A percentile compares a stretch with the other conserved stretches of the same genome.
These are phyloP conservation scores for Colletotrichum euphorbiae DNA, from an alignment of 2,329 filamentous ascomycete species.

Conservation along the genomic window DNA sequence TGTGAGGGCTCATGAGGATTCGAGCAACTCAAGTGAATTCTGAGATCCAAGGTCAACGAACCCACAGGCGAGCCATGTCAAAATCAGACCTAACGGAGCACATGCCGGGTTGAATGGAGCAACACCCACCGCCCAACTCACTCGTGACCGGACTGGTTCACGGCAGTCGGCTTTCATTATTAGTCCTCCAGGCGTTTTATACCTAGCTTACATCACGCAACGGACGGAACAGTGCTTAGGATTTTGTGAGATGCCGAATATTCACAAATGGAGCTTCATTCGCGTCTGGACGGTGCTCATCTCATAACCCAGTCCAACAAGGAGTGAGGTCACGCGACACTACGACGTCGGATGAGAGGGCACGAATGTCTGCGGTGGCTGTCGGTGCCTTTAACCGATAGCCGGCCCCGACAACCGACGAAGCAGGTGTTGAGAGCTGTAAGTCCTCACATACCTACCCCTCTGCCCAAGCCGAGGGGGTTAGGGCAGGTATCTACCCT, in stretches of 20 bases:
- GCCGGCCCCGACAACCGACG: background rate
- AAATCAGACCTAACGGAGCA: background rate
- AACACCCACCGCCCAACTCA: conserved; percentile 6
- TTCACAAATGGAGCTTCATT: too few species aligned
- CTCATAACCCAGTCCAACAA: background rate
- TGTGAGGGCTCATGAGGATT: too few species aligned
- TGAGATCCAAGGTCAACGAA: background rate
- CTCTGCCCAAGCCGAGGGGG: too few species aligned
- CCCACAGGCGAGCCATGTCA: conserved; percentile 16
- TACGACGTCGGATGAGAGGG: background rate
- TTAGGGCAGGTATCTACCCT: too few species aligned
- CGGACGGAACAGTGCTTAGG: background rate
- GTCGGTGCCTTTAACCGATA: background rate
- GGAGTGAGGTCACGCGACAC: conserved; percentile 11
- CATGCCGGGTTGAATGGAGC: conserved; percentile 14
- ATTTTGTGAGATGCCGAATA: background rate
- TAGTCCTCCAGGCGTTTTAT: background rate
- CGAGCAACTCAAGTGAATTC: background rate
- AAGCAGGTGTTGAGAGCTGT: background rate
- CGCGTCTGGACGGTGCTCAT: background rate
- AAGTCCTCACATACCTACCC: too few species aligned
- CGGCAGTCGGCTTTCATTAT: conserved; percentile 10
- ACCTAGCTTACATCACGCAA: background rate
- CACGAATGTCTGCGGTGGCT: background rate
- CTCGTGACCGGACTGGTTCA: background rate